phyloP scores from a whole-genome alignment of 116 monocot species.

The Zostera marina region DNA sequence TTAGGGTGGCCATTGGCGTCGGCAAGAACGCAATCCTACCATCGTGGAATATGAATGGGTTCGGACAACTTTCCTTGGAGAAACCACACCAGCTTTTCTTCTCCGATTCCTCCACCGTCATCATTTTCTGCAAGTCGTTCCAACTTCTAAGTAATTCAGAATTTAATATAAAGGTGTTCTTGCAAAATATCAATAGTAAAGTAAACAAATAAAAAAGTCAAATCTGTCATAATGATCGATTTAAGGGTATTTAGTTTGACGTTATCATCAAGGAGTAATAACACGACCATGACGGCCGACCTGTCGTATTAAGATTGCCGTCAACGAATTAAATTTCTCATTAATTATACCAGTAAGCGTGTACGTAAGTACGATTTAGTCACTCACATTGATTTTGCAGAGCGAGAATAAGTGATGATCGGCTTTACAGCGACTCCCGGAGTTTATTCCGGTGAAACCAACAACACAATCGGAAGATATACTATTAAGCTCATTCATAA shows the following conservation, averaged over 20 bases:
- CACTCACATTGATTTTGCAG: neutral
- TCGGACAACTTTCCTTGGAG: slow-evolving; percentile 38
- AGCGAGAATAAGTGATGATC: neutral
- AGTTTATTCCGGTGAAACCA: neutral
- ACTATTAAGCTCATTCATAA: neutral
- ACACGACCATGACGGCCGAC: no score
- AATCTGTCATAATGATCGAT: no score
- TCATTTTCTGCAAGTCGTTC: slow-evolving; percentile 7
- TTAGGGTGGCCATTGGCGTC: slow-evolving; percentile 15
- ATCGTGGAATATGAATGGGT: slow-evolving; percentile 61
- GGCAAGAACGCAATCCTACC: slow-evolving; percentile 28
- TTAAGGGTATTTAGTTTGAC: no score
- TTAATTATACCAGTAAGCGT: no score
- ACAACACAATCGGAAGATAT: neutral
- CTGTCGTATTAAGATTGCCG: no score
- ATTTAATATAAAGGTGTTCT: no score
- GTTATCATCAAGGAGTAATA: no score
- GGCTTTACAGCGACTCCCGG: neutral
- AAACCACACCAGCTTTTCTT: neutral
- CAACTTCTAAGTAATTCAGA: neutral
- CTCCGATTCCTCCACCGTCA: slow-evolving; percentile 8
- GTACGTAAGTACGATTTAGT: no score
- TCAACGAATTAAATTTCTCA: no score
- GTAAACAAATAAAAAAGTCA: no score
- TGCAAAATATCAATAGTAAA: no score